These are phyloP conservation scores for Teratosphaeriaceae sp. DNA, from an alignment of 2,329 filamentous ascomycete species.

Conservation along the genomic window DNA sequence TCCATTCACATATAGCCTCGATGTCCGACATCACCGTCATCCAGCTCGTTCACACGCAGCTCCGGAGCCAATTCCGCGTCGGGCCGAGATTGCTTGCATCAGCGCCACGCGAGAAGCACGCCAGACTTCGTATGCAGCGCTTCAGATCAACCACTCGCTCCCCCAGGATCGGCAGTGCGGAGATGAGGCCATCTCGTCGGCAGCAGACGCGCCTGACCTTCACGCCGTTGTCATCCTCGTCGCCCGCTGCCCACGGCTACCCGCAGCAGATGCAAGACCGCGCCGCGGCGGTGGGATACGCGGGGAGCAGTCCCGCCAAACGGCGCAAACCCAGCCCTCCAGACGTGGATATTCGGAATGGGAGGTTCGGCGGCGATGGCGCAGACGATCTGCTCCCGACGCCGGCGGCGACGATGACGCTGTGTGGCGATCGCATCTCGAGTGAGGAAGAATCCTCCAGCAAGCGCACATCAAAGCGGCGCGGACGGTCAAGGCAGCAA, in stretches of 20 bases:
- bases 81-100: no score
- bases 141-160: neutral
- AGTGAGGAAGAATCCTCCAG: conserved; percentile 9
- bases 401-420: conserved; percentile 16
- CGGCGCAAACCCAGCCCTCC: conserved; percentile 16
- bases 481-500: conserved; percentile 24
- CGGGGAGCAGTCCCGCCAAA: conserved; percentile 21
- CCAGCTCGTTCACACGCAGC: no score
- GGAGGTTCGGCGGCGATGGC: neutral
- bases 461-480: no score
- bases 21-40: no score
- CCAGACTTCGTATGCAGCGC: no score
- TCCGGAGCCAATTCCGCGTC: no score
- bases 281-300: conserved; percentile 29
- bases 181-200: neutral
- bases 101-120: no score
- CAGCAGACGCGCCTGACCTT: conserved; percentile 39
- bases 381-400: conserved; percentile 17
- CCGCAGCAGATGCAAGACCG: conserved; percentile 28
- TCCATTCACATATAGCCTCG: no score
- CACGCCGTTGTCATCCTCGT: conserved; percentile 35
- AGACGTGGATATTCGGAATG: no score
- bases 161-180: no score
- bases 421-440: conserved; percentile 9
- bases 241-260: conserved; percentile 29